These are phyloP conservation scores for Salpingoeca rosetta DNA, from an alignment of 78 protist species.

Conservation along the genomic window DNA sequence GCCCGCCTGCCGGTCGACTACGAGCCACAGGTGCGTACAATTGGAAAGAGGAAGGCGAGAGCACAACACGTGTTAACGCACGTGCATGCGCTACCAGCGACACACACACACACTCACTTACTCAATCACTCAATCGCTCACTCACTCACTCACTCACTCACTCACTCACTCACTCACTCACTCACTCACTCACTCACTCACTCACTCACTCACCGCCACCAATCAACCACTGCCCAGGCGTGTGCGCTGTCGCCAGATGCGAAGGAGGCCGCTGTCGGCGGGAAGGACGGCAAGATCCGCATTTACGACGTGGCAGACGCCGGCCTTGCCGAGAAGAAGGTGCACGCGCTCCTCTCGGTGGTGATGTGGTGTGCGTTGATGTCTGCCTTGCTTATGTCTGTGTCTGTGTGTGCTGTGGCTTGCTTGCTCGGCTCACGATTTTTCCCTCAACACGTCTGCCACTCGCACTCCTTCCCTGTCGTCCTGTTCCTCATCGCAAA, in stretches of 20 bases:
- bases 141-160: not conserved
- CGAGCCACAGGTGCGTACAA: too few relatives aligned
- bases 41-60: too few relatives aligned
- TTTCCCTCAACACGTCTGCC: too few relatives aligned
- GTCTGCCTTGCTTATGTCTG: too few relatives aligned
- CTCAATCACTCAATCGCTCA: not conserved
- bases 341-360: too few relatives aligned
- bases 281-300: conserved; percentile 38
- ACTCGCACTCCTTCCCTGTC: too few relatives aligned
- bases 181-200: not conserved
- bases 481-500: conserved; percentile 9
- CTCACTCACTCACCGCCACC: not conserved
- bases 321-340: too few relatives aligned
- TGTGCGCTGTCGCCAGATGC: not conserved
- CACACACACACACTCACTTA: not conserved
- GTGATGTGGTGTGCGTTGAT: too few relatives aligned
- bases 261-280: not conserved
- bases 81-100: not conserved
- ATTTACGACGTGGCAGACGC: conserved; percentile 12
- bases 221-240: not conserved
- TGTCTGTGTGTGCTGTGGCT: too few relatives aligned
- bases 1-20: not conserved
- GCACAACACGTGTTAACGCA: not conserved
- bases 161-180: not conserved
- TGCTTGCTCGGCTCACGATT: too few relatives aligned